A percentile compares a stretch with the other conserved stretches of the same genome.
phyloP scores from a whole-genome alignment of 2,329 filamentous ascomycete species.

The Cladosporium sp. region DNA sequence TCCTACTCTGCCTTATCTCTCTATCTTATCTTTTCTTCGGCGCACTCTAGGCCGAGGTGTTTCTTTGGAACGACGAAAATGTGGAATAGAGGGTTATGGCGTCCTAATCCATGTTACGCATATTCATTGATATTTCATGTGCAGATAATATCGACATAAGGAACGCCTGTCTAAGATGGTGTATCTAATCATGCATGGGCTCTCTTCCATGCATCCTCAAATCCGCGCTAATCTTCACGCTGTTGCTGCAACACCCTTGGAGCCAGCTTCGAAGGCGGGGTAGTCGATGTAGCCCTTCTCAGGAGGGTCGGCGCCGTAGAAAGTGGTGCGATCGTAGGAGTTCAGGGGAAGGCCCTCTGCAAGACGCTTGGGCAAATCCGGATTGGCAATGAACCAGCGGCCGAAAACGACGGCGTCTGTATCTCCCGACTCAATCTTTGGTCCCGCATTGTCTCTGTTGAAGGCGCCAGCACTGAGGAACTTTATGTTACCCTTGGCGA shows the following conservation, averaged over 20 bases:
- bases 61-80: no score
- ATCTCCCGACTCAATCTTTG: slow-evolving; percentile 36
- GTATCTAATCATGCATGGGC: no score
- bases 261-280: slow-evolving; percentile 21
- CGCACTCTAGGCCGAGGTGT: no score
- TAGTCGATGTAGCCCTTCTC: slow-evolving; percentile 39
- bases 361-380: slow-evolving; percentile 42
- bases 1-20: no score
- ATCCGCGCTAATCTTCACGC: no score
- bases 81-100: no score
- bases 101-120: no score
- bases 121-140: no score
- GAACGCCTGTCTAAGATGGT: no score
- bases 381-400: slow-evolving; percentile 45
- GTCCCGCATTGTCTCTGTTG: slow-evolving; percentile 33
- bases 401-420: slow-evolving; percentile 43
- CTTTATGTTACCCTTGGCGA: slow-evolving; percentile 24
- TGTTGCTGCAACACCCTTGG: slow-evolving; percentile 2
- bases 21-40: no score
- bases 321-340: slow-evolving; percentile 39
- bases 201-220: no score
- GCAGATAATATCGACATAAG: no score
- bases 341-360: slow-evolving; percentile 35
- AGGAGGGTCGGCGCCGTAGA: slow-evolving; percentile 32
- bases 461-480: slow-evolving; percentile 40